A percentile compares a stretch with the other conserved stretches of the same genome.
Evolutionary conservation across 352 stramenopile genomes (phyloP).

Genomic region (Phytophthora macrochlamydospora): DNA sequence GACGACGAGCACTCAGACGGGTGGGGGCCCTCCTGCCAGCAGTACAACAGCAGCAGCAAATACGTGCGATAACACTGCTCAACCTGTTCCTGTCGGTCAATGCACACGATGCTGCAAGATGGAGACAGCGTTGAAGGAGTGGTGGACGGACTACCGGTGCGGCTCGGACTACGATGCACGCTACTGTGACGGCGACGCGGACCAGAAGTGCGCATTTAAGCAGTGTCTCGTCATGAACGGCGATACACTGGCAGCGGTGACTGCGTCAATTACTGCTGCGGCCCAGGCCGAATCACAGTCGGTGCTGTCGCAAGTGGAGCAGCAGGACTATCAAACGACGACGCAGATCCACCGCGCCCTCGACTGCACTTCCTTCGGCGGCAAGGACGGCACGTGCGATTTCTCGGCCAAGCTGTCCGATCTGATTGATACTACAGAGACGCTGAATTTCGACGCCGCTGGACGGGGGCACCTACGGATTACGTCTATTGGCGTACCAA

Average conservation of each 20-base stretch:
- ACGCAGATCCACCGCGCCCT: conserved; percentile 71
- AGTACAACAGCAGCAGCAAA: background rate
- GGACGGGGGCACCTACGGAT: conserved; percentile 18
- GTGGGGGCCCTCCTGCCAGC: too few relatives aligned
- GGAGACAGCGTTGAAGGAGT: conserved; percentile 52
- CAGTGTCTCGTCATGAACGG: conserved; percentile 68
- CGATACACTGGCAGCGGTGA: conserved; percentile 47
- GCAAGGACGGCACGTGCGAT: conserved; percentile 30
- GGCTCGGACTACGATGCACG: conserved; percentile 47
- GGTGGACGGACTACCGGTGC: conserved; percentile 73
- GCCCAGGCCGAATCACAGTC: conserved; percentile 35
- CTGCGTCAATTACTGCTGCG: conserved; percentile 32
- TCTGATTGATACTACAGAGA: conserved; percentile 41
- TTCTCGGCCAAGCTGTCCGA: conserved; percentile 43
- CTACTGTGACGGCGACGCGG: conserved; percentile 38
- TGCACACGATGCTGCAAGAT: conserved; percentile 62
- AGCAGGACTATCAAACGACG: conserved; percentile 47
- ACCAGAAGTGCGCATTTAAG: conserved; percentile 40
- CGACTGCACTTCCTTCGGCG: conserved; percentile 49
- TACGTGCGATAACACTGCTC: conserved; percentile 29
- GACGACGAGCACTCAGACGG: too few relatives aligned
- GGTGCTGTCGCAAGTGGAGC: conserved; percentile 41
- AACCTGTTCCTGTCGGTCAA: conserved; percentile 32
- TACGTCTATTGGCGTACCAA: conserved; percentile 78
- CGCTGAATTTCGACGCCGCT: conserved; percentile 20